A percentile compares a stretch with the other conserved stretches of the same genome.
These are phyloP conservation scores for Beauveria australis DNA, from an alignment of 2,329 filamentous ascomycete genomes.

Conservation along the genomic window DNA sequence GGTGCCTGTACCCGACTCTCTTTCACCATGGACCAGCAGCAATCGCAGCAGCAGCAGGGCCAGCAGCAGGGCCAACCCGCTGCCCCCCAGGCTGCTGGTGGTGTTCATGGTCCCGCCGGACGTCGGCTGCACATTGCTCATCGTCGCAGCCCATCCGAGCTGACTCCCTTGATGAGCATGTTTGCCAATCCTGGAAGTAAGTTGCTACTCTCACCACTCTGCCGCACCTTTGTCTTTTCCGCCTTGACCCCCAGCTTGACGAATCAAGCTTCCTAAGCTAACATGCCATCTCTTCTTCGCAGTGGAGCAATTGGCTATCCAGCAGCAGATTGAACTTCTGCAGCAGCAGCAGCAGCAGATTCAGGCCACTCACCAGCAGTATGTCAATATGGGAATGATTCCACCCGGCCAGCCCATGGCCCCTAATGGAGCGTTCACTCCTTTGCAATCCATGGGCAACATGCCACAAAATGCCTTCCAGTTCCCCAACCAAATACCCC, in stretches of 20 bases:
- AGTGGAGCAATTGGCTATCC: conserved; percentile 97
- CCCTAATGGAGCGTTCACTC: conserved; percentile 63
- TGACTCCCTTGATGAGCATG: conserved; percentile 97
- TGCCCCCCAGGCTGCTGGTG: conserved; percentile 42
- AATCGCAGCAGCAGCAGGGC: conserved; percentile 43
- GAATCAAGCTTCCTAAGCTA: not conserved
- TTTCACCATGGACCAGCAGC: conserved; percentile 51
- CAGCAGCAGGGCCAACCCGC: conserved; percentile 32
- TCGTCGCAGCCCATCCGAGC: conserved; percentile 90
- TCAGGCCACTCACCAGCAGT: conserved; percentile 92
- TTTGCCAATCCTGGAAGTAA: conserved; percentile 58
- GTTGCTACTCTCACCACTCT: conserved; percentile 22
- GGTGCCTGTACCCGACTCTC: conserved; percentile 31
- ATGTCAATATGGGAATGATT: conserved; percentile 95
- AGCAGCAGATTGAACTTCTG: conserved; percentile 94
- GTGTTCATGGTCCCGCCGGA: conserved; percentile 66
- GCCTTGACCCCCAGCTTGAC: not conserved
- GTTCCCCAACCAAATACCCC: conserved; percentile 70
- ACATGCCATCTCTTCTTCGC: conserved; percentile 13
- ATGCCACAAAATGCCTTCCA: conserved; percentile 80
- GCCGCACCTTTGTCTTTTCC: not conserved
- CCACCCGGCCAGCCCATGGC: conserved; percentile 70
- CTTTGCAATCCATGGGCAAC: conserved; percentile 72
- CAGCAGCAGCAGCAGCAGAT: conserved; percentile 98
- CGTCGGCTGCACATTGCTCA: conserved; percentile 95